Base-by-base conservation (phyloP, 1,284 basidiomycete genomes). In the Trametes sp. region DNA sequence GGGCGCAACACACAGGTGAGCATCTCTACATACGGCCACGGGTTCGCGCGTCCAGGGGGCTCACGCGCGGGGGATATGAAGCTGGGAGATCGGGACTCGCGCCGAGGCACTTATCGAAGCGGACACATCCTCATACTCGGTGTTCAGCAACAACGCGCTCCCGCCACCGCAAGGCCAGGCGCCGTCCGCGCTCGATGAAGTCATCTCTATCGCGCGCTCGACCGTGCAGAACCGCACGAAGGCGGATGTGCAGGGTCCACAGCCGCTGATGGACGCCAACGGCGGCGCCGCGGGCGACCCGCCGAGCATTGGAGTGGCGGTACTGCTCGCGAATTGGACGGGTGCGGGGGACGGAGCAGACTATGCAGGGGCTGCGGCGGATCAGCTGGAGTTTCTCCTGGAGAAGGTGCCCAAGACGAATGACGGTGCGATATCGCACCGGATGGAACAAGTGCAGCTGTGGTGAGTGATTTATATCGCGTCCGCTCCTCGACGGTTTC, bases 51-150 rank as follows among this genome's bases (percentile, higher is more conserved):
- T 2, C n/a, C n/a, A n/a, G n/a, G n/a, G n/a, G n/a, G n/a, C n/a
- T 41, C 38, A 11, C 14, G 24, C 19, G 38, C 21, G 3, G 29
- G 9, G 24, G 16, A 48, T 19, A 19, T 21, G 44, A 50, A 93
- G 90, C 70, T 95, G 93, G 93, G 93, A 95, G 73, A 82, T 93
- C 49, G 93, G 93, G n/a, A 91, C 92, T 1, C 83, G 87, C 49
- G 79, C 88, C 4, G 81, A 94, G 75, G 86, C 93, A 0, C 82
- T 93, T 54, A 79, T 90, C 54, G 91, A 94, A 73, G 80, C 85
- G 64, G 82, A 88, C 69, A 84, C 87, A 33, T 86, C 89, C 0
- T 69, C 77, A 16, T 86, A 86, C 69, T 88, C 88, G 38, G 88
- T 92, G 44, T 85, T 90, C 69, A 81, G 82, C 29, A 66, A 75